Conservation (phyloP, 1,284 basidiomycete species). For the Papiliotrema fonsecae region DNA sequence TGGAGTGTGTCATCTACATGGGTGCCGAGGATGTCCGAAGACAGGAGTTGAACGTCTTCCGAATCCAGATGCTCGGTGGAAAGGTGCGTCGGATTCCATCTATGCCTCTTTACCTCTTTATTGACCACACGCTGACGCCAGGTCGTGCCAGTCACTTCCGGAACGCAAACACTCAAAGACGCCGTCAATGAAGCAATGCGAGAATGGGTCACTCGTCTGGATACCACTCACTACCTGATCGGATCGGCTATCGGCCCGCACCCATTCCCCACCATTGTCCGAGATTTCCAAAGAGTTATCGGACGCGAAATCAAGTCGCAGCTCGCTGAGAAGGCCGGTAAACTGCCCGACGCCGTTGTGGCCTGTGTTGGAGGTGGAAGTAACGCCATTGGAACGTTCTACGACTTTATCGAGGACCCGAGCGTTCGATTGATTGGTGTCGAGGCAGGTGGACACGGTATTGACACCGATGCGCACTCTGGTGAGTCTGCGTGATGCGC, state of each 20-base stretch:
- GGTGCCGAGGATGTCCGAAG: constrained; percentile 95
- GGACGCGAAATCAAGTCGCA: constrained; percentile 92
- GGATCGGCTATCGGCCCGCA: constrained; percentile 97
- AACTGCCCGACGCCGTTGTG: constrained; percentile 88
- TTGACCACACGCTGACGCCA: constrained; percentile 30
- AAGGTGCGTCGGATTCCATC: constrained; percentile 54
- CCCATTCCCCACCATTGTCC: constrained; percentile 97
- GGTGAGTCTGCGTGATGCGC: constrained; percentile 12
- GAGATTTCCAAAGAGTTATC: constrained; percentile 96
- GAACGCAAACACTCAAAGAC: constrained; percentile 93
- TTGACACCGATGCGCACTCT: constrained; percentile 79
- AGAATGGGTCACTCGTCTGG: constrained; percentile 96
- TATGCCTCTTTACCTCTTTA: neutral
- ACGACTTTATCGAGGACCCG: constrained; percentile 86
- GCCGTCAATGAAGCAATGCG: constrained; percentile 95
- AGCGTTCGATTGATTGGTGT: constrained; percentile 80
- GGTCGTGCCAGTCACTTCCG: constrained; percentile 91
- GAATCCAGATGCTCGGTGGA: constrained; percentile 94
- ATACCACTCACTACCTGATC: constrained; percentile 91
- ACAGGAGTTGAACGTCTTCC: constrained; percentile 94
- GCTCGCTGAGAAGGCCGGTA: constrained; percentile 66
- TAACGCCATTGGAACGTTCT: constrained; percentile 96
- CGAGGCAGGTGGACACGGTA: constrained; percentile 92
- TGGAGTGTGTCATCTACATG: constrained; percentile 98
- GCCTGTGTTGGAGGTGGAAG: constrained; percentile 97